phyloP scores from a whole-genome alignment of 768 basidiomycete species.

The Lactarius hengduanensis region DNA sequence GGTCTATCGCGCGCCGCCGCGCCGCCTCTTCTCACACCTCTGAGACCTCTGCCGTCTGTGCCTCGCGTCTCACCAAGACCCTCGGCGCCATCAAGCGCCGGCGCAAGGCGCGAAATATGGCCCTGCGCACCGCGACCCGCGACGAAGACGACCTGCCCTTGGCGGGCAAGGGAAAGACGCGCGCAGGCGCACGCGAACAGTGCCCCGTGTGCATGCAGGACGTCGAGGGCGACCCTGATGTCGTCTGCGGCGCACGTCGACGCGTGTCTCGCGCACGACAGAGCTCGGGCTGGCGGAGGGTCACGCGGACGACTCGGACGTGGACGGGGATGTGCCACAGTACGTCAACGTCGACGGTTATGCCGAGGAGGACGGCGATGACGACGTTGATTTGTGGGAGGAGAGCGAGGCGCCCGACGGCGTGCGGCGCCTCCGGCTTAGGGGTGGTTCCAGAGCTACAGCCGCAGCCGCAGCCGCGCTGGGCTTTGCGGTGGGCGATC shows the following conservation, averaged over 20 bases:
- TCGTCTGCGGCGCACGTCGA: constrained; percentile 82
- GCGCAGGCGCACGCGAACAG: constrained; percentile 32
- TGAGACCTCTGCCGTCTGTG: constrained; percentile 31
- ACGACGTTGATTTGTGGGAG: constrained; percentile 39
- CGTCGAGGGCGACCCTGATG: constrained; percentile 66
- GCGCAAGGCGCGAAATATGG: constrained; percentile 65
- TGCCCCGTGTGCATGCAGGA: constrained; percentile 68
- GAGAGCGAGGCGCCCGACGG: constrained; percentile 37
- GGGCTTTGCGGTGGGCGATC: constrained; percentile 67
- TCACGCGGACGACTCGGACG: constrained; percentile 33
- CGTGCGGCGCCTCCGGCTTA: constrained; percentile 12
- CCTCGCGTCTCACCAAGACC: constrained; percentile 45
- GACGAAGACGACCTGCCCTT: constrained; percentile 47
- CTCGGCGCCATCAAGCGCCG: constrained; percentile 64
- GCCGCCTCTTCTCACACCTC: constrained; percentile 43
- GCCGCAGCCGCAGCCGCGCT: neutral
- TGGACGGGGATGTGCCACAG: constrained; percentile 28
- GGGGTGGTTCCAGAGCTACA: constrained; percentile 7
- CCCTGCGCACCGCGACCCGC: constrained; percentile 62
- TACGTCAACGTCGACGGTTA: constrained; percentile 35
- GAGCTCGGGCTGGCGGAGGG: constrained; percentile 18
- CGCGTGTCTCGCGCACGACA: constrained; percentile 66
- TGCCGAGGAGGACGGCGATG: constrained; percentile 38
- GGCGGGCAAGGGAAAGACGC: constrained; percentile 28
- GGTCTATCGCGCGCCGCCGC: constrained; percentile 38